Evolutionary conservation across 768 basidiomycete genomes (phyloP).

Genomic region (Leucosporidium yakuticum): DNA sequence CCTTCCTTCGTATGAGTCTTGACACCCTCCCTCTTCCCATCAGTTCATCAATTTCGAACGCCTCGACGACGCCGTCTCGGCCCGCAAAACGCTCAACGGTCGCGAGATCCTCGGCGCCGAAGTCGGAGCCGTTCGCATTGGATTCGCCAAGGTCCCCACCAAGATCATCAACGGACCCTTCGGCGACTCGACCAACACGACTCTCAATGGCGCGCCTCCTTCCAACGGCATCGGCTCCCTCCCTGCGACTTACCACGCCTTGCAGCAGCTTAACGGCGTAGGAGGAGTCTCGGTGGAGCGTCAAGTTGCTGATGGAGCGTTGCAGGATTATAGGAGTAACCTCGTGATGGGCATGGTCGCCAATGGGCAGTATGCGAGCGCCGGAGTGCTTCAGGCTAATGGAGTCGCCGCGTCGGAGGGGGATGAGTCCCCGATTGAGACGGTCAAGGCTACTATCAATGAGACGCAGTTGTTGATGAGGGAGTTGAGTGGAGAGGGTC

Average conservation of each 20-base stretch:
- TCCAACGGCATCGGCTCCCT: constrained; percentile 23
- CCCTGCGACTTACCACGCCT: constrained; percentile 70
- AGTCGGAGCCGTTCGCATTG: constrained; percentile 92
- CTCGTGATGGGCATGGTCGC: constrained; percentile 53
- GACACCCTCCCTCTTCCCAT: constrained; percentile 15
- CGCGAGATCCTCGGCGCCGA: constrained; percentile 93
- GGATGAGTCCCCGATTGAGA: constrained; percentile 41
- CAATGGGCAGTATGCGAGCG: constrained; percentile 25
- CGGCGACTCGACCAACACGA: background rate
- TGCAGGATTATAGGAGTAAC: constrained; percentile 94
- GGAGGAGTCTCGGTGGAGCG: constrained; percentile 85
- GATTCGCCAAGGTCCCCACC: constrained; percentile 86
- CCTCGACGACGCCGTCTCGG: constrained; percentile 90
- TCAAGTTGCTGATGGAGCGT: constrained; percentile 66
- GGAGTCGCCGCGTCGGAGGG: constrained; percentile 38
- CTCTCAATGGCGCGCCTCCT: background rate
- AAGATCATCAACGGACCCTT: constrained; percentile 47
- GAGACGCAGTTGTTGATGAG: constrained; percentile 98
- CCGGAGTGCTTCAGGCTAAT: constrained; percentile 47
- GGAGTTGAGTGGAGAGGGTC: constrained; percentile 70
- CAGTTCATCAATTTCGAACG: constrained; percentile 87
- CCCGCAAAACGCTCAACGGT: constrained; percentile 90
- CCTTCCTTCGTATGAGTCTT: background rate
- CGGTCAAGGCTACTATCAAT: constrained; percentile 48
- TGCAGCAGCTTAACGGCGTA: constrained; percentile 84